A percentile compares a stretch with the other conserved stretches of the same genome.
Conservation (phyloP, 495 filamentous ascomycete genomes). For the Podospora pseudocomata region DNA sequence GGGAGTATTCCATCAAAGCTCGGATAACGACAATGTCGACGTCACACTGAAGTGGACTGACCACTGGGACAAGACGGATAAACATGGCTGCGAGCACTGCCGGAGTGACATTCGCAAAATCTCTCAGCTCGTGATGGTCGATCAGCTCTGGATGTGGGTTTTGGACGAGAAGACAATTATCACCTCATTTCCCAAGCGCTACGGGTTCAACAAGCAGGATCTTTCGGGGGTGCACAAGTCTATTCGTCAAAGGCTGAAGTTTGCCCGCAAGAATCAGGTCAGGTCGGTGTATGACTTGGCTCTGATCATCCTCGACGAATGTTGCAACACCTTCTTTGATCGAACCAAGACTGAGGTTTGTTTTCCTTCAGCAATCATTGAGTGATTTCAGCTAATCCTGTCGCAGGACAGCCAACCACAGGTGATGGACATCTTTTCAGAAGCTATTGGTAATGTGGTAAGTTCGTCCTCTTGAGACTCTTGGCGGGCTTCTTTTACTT, state of each 20-base stretch:
- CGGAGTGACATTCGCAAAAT: conserved; percentile 40
- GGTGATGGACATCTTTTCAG: conserved; percentile 67
- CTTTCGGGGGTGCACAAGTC: conserved; percentile 61
- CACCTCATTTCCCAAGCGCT: conserved; percentile 64
- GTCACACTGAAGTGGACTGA: conserved; percentile 17
- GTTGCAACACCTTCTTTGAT: conserved; percentile 61
- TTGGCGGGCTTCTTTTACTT: too few relatives aligned
- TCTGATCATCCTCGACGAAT: conserved; percentile 62
- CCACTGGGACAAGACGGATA: conserved; percentile 14
- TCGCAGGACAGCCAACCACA: conserved; percentile 55
- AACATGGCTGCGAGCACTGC: conserved; percentile 28
- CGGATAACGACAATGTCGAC: conserved; percentile 5
- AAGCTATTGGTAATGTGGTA: conserved; percentile 37
- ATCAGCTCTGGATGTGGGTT: conserved; percentile 75
- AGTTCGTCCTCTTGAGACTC: conserved; percentile 12
- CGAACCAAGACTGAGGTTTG: conserved; percentile 47
- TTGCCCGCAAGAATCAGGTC: conserved; percentile 51
- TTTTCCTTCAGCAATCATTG: background rate
- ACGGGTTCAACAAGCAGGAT: conserved; percentile 65
- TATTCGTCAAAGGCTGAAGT: conserved; percentile 39
- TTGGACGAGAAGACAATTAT: conserved; percentile 62
- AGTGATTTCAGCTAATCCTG: background rate
- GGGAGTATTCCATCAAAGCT: background rate
- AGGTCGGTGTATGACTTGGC: conserved; percentile 65
- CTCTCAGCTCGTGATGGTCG: conserved; percentile 68